Evolutionary conservation across 805 yeast genomes (phyloP).

Genomic region (Zygoascus flipseniorum): DNA sequence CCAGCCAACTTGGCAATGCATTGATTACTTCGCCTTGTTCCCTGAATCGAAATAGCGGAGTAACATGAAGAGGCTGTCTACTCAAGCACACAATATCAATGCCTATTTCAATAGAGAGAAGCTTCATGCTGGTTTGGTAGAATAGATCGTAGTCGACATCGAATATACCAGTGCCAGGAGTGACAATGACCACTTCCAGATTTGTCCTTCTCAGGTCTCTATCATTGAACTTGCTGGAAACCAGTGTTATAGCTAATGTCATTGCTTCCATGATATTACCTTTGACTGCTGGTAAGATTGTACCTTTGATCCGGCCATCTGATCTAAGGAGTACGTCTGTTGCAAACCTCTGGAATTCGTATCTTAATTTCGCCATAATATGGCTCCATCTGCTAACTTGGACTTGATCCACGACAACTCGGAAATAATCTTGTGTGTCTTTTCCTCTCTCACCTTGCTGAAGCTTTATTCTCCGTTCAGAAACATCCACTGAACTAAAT

Average conservation of each 20-base stretch:
- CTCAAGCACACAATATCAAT: constrained; percentile 83
- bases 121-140: constrained; percentile 62
- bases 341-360: constrained; percentile 77
- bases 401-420: constrained; percentile 94
- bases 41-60: constrained; percentile 71
- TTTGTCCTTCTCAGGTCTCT: constrained; percentile 84
- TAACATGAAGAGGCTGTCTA: constrained; percentile 85
- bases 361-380: constrained; percentile 78
- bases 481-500: constrained; percentile 69
- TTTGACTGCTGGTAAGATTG: constrained; percentile 75
- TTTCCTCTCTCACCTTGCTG: constrained; percentile 65
- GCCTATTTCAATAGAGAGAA: constrained; percentile 73
- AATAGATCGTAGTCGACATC: constrained; percentile 82
- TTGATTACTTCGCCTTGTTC: constrained; percentile 30
- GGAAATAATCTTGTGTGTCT: constrained; percentile 67
- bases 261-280: constrained; percentile 86
- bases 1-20: constrained; percentile 93
- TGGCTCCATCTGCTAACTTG: constrained; percentile 83
- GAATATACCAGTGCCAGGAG: constrained; percentile 90
- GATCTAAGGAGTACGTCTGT: constrained; percentile 51
- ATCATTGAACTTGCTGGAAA: constrained; percentile 69
- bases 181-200: constrained; percentile 77
- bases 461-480: constrained; percentile 23
- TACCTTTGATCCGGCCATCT: constrained; percentile 44
- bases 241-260: constrained; percentile 69